These are phyloP conservation scores for Kodamaea sagamina DNA, from an alignment of 805 yeast genomes.

Conservation along the genomic window DNA sequence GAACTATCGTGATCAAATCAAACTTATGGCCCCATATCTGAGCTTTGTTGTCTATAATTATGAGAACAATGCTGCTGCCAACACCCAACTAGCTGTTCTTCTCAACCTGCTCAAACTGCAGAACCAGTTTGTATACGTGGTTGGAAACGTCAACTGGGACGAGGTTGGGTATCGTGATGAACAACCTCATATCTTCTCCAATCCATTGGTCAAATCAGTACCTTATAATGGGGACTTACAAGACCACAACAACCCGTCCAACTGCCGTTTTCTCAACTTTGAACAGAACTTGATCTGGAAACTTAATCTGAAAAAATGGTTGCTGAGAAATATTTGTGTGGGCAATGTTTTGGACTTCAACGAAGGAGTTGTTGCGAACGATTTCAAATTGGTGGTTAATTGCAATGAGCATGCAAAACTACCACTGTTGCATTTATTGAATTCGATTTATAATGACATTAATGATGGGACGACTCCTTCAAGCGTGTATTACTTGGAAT, in stretches of 20 bases:
- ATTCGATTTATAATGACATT: conserved; percentile 15
- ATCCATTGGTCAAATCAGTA: not conserved
- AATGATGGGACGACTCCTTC: conserved; percentile 6
- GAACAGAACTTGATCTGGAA: conserved; percentile 41
- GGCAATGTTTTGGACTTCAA: conserved; percentile 36
- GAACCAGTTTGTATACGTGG: conserved; percentile 21
- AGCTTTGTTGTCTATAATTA: conserved; percentile 36
- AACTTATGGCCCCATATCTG: conserved; percentile 34
- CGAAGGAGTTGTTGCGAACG: conserved; percentile 11
- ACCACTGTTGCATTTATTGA: conserved; percentile 18
- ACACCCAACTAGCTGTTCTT: conserved; percentile 14
- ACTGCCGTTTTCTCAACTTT: conserved; percentile 9
- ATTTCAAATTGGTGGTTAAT: conserved; percentile 21
- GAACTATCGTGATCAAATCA: conserved; percentile 31
- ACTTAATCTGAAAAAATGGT: conserved; percentile 31
- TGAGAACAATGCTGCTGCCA: conserved; percentile 13
- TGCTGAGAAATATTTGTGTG: conserved; percentile 28
- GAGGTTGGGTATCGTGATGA: conserved; percentile 4
- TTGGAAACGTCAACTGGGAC: conserved; percentile 19
- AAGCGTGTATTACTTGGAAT: conserved; percentile 30
- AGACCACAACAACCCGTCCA: conserved; percentile 5
- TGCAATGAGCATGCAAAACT: conserved; percentile 24
- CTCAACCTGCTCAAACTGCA: conserved; percentile 22
- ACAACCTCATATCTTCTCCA: not conserved
- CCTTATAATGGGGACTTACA: not conserved